These are phyloP conservation scores for Boletellus ananas DNA, from an alignment of 768 basidiomycete species.

Conservation along the genomic window DNA sequence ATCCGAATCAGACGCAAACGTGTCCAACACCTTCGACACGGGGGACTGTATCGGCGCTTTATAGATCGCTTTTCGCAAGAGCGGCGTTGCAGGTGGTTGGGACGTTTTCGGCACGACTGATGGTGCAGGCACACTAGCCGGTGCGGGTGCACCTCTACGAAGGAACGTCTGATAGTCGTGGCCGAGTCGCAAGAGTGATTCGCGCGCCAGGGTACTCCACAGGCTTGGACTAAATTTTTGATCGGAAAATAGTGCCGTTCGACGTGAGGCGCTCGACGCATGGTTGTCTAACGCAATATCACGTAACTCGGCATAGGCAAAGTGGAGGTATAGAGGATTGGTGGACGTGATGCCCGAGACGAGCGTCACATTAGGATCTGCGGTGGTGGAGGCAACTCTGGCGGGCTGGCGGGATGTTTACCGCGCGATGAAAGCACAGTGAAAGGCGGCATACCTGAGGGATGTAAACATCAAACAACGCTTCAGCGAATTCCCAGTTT, in stretches of 20 bases:
- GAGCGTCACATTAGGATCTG: conserved; percentile 53
- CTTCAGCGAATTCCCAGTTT: conserved; percentile 63
- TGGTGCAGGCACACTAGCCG: conserved; percentile 17
- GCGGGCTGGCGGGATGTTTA: conserved; percentile 39
- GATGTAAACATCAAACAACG: conserved; percentile 55
- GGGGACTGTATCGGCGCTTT: conserved; percentile 46
- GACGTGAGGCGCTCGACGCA: conserved; percentile 38
- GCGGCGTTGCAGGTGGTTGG: conserved; percentile 34
- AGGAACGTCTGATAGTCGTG: conserved; percentile 66
- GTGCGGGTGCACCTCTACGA: conserved; percentile 45
- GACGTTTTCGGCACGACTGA: conserved; percentile 24
- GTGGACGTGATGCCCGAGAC: conserved; percentile 61
- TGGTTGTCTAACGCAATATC: conserved; percentile 46
- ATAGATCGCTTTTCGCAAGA: conserved; percentile 38
- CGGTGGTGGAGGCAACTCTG: conserved; percentile 39
- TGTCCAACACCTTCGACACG: conserved; percentile 47
- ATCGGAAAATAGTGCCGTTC: conserved; percentile 61
- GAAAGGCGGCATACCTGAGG: conserved; percentile 42
- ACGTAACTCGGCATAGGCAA: conserved; percentile 63
- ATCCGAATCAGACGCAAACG: conserved; percentile 58
- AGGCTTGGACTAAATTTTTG: conserved; percentile 61
- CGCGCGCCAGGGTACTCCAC: conserved; percentile 59
- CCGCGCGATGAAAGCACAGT: not conserved
- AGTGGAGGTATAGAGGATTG: conserved; percentile 51
- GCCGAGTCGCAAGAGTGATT: conserved; percentile 58